These are phyloP conservation scores for Talaromyces borbonicus DNA, from an alignment of 495 filamentous ascomycete species.

Conservation along the genomic window DNA sequence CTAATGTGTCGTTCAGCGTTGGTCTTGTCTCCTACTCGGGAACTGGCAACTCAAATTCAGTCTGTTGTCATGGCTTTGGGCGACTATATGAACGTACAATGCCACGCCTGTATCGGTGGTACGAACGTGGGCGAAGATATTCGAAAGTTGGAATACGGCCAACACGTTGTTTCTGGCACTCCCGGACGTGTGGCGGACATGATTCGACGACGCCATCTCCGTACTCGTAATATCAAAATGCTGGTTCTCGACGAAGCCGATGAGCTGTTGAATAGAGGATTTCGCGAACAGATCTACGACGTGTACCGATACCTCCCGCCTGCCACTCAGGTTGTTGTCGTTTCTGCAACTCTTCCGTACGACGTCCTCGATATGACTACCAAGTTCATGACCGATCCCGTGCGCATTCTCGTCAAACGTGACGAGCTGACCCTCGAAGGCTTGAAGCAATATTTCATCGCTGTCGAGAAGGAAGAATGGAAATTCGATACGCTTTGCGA, in stretches of 20 bases:
- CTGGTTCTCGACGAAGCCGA: constrained; percentile 97
- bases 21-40: constrained; percentile 93
- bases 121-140: constrained; percentile 98
- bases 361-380: constrained; percentile 99
- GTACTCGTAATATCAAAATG: constrained; percentile 97
- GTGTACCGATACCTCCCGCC: constrained; percentile 95
- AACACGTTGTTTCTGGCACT: constrained; percentile 93
- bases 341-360: constrained; percentile 94
- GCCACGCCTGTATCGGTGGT: constrained; percentile 96
- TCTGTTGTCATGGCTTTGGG: constrained; percentile 95
- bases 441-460: constrained; percentile 99
- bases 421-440: constrained; percentile 97
- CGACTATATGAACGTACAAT: constrained; percentile 99
- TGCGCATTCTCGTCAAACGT: constrained; percentile 98
- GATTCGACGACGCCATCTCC: constrained; percentile 92
- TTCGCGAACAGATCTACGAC: constrained; percentile 99
- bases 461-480: constrained; percentile 99
- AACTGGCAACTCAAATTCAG: constrained; percentile 97
- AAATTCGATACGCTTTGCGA: constrained; percentile 99
- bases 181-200: constrained; percentile 96
- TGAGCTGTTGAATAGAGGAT: constrained; percentile 83
- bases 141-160: constrained; percentile 90
- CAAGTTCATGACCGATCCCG: constrained; percentile 99
- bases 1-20: constrained; percentile 50
- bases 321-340: constrained; percentile 93